These are phyloP conservation scores for Trichoderma semiorbis DNA, from an alignment of 2,329 filamentous ascomycete species.

Conservation along the genomic window DNA sequence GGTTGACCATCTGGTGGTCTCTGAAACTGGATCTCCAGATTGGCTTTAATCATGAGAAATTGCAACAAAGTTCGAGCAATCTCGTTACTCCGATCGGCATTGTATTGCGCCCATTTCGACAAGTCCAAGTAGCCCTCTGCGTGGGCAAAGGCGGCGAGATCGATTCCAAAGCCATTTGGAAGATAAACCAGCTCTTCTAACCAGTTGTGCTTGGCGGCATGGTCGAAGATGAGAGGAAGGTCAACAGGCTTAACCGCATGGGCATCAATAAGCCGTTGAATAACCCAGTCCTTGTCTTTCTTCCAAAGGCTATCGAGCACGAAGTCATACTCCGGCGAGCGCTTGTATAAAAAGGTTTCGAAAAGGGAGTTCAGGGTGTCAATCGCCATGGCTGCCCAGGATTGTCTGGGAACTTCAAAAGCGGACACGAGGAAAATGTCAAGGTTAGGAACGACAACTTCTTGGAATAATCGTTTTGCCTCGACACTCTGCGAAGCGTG, in stretches of 20 bases:
- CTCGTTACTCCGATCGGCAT: conserved; percentile 61
- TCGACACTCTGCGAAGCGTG: conserved; percentile 60
- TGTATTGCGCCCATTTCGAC: conserved; percentile 72
- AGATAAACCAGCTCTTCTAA: conserved; percentile 75
- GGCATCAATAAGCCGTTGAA: conserved; percentile 73
- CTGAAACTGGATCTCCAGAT: conserved; percentile 73
- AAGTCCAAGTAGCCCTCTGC: conserved; percentile 77
- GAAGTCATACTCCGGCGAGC: conserved; percentile 75
- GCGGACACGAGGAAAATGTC: conserved; percentile 77
- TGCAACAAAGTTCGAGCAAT: conserved; percentile 71
- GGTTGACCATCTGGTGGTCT: conserved; percentile 62
- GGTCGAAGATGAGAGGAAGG: conserved; percentile 46
- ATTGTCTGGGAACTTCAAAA: conserved; percentile 67
- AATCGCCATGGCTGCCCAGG: conserved; percentile 70
- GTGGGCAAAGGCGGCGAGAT: conserved; percentile 82
- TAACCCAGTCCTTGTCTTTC: conserved; percentile 85
- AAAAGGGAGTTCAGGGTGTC: conserved; percentile 76
- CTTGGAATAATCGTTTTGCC: conserved; percentile 63
- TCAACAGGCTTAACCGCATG: conserved; percentile 68
- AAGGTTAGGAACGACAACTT: conserved; percentile 68
- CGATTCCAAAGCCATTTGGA: conserved; percentile 79
- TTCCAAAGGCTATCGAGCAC: conserved; percentile 90
- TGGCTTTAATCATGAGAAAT: conserved; percentile 80
- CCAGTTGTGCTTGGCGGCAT: conserved; percentile 80
- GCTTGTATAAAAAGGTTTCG: conserved; percentile 77